phyloP scores from a whole-genome alignment of 371 early-diverging fungal species.

The Haplosporangium sp. region DNA sequence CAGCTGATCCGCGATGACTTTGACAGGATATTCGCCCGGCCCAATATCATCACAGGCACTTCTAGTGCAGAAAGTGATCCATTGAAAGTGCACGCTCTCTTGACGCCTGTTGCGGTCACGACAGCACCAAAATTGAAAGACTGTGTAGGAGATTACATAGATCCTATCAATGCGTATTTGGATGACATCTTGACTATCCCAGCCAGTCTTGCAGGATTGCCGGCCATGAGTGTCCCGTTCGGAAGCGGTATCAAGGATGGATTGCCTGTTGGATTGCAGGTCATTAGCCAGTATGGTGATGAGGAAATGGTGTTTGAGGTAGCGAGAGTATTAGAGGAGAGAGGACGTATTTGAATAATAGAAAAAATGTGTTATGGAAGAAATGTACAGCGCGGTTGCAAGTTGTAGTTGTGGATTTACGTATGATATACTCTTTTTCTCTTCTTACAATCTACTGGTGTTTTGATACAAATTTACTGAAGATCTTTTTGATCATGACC shows the following conservation, averaged over 20 bases:
- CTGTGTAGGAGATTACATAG: conserved; percentile 41
- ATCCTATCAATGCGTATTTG: conserved; percentile 69
- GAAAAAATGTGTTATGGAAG: neutral
- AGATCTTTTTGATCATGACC: conserved; percentile 9
- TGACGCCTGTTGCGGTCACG: conserved; percentile 79
- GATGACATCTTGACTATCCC: conserved; percentile 94
- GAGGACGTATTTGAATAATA: conserved; percentile 16
- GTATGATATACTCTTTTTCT: neutral
- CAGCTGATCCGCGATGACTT: conserved; percentile 85
- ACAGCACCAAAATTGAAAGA: conserved; percentile 68
- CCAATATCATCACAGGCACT: conserved; percentile 58
- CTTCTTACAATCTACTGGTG: neutral
- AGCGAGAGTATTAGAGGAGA: conserved; percentile 53
- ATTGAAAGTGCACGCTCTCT: conserved; percentile 70
- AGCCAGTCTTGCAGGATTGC: conserved; percentile 86
- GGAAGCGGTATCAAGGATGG: conserved; percentile 55
- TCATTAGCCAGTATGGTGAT: conserved; percentile 85
- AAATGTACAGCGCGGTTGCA: too few relatives aligned
- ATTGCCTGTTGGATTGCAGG: conserved; percentile 84
- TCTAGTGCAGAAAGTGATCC: conserved; percentile 6
- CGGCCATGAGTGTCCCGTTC: conserved; percentile 77
- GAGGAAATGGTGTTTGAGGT: conserved; percentile 70
- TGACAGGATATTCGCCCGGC: conserved; percentile 71
- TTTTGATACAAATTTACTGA: conserved; percentile 17
- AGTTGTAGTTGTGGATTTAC: too few relatives aligned